Conservation (phyloP, 495 filamentous ascomycete genomes). For the Eremomyces bilateralis region DNA sequence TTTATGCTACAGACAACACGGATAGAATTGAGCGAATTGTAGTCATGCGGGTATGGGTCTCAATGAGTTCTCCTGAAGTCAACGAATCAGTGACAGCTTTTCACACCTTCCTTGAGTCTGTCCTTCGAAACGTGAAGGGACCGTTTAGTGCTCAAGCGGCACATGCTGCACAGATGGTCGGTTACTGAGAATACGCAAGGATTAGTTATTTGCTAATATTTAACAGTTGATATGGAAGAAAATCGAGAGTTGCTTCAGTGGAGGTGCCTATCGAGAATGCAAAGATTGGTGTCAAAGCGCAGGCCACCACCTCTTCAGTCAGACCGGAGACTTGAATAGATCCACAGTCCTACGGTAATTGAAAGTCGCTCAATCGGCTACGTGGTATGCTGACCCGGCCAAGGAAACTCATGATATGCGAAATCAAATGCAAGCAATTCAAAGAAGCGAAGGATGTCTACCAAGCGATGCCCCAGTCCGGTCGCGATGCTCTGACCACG, state of each 20-base stretch:
- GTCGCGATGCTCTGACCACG: slow-evolving; percentile 36
- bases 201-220: not conserved
- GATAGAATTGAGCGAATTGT: slow-evolving; percentile 43
- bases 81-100: slow-evolving; percentile 14
- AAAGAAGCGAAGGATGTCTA: slow-evolving; percentile 32
- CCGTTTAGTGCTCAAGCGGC: slow-evolving; percentile 31
- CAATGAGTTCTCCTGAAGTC: slow-evolving; percentile 17
- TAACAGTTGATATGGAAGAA: slow-evolving; percentile 56
- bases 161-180: slow-evolving; percentile 39
- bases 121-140: slow-evolving; percentile 17
- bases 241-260: slow-evolving; percentile 32
- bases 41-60: slow-evolving; percentile 39
- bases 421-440: slow-evolving; percentile 31
- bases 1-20: slow-evolving; percentile 21
- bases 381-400: slow-evolving; percentile 6
- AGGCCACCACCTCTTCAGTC: slow-evolving; percentile 40
- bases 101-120: slow-evolving; percentile 18
- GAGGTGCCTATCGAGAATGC: slow-evolving; percentile 29
- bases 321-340: slow-evolving; percentile 37
- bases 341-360: slow-evolving; percentile 46
- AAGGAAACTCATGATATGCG: slow-evolving; percentile 53
- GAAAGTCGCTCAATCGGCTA: too few relatives aligned
- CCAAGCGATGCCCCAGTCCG: slow-evolving; percentile 33
- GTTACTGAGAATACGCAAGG: not conserved
- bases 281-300: slow-evolving; percentile 53